Conservation (phyloP, 1,284 basidiomycete species). For the Lignosus rhinocerotis region DNA sequence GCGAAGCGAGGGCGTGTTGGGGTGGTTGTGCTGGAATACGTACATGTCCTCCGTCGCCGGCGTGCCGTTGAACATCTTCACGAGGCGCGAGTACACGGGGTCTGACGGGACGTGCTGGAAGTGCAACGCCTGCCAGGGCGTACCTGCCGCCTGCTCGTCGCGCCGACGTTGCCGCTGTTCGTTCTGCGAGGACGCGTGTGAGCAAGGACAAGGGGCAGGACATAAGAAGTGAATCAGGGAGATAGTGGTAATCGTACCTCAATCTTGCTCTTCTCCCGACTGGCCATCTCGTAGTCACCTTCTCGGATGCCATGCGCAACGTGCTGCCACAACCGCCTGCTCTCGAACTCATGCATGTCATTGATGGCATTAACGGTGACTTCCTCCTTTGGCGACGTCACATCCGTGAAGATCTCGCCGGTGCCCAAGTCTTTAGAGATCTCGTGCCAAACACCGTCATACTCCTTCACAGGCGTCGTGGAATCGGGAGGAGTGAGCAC, state of each 20-base stretch:
- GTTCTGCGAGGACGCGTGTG: conserved; percentile 52
- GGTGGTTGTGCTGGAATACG: conserved; percentile 46
- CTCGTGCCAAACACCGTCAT: conserved; percentile 91
- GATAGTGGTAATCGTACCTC: conserved; percentile 58
- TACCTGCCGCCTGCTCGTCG: conserved; percentile 77
- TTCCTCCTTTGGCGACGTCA: conserved; percentile 68
- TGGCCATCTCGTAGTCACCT: conserved; percentile 91
- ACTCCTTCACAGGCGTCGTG: conserved; percentile 49
- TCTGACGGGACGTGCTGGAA: conserved; percentile 73
- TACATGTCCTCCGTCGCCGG: conserved; percentile 71
- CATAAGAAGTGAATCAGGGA: background rate
- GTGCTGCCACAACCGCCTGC: conserved; percentile 80
- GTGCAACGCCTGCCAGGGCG: conserved; percentile 76
- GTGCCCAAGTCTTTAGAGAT: conserved; percentile 57
- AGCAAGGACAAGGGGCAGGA: background rate
- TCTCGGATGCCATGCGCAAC: conserved; percentile 91
- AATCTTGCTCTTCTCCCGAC: conserved; percentile 87
- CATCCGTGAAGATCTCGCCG: conserved; percentile 62
- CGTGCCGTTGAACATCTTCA: conserved; percentile 49
- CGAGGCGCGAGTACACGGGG: conserved; percentile 67
- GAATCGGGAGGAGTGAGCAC: conserved; percentile 51
- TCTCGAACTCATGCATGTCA: conserved; percentile 83
- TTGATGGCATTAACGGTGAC: conserved; percentile 63
- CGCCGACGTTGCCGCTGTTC: conserved; percentile 88
- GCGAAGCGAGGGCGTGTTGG: conserved; percentile 2